Percentiles rank a stretch among this genome's conserved stretches.
Evolutionary conservation across 2,329 filamentous ascomycete species (phyloP).

Genomic region (Aaosphaeria pasadenensis): DNA sequence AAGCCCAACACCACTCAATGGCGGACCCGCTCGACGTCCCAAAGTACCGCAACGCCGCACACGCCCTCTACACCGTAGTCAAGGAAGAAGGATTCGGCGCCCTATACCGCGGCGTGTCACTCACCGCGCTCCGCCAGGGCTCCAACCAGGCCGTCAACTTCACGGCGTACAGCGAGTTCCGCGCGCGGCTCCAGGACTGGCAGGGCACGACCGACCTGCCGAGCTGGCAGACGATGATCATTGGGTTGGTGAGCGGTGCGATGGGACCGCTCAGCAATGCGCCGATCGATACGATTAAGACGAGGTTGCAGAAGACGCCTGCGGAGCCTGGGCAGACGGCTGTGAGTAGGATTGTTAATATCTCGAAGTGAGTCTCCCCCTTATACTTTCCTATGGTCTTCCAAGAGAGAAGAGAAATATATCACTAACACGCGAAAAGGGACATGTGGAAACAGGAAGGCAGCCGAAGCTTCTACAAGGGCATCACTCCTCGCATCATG

Average conservation of each 20-base stretch:
- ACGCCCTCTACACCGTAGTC: slow-evolving; percentile 80
- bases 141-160: slow-evolving; percentile 96
- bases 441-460: slow-evolving; percentile 77
- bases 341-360: slow-evolving; percentile 71
- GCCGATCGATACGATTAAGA: slow-evolving; percentile 99
- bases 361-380: slow-evolving; percentile 70
- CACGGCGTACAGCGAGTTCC: slow-evolving; percentile 94
- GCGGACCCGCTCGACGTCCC: slow-evolving; percentile 93
- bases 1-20: slow-evolving; percentile 97
- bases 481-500: slow-evolving; percentile 97
- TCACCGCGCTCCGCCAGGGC: slow-evolving; percentile 91
- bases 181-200: slow-evolving; percentile 68
- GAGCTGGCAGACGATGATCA: slow-evolving; percentile 84
- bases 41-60: slow-evolving; percentile 94
- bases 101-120: slow-evolving; percentile 86
- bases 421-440: slow-evolving; percentile 12
- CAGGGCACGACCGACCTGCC: slow-evolving; percentile 76
- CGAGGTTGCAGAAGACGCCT: slow-evolving; percentile 84
- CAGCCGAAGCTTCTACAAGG: slow-evolving; percentile 94
- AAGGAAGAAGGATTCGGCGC: slow-evolving; percentile 86
- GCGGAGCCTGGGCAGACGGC: slow-evolving; percentile 79
- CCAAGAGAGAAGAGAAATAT: neutral
- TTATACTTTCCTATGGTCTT: neutral
- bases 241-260: slow-evolving; percentile 86
- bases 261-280: slow-evolving; percentile 97